A percentile compares a stretch with the other conserved stretches of the same genome.
Conservation (phyloP, 192 early-diverging fungal species). For the Coemansia sp. region DNA sequence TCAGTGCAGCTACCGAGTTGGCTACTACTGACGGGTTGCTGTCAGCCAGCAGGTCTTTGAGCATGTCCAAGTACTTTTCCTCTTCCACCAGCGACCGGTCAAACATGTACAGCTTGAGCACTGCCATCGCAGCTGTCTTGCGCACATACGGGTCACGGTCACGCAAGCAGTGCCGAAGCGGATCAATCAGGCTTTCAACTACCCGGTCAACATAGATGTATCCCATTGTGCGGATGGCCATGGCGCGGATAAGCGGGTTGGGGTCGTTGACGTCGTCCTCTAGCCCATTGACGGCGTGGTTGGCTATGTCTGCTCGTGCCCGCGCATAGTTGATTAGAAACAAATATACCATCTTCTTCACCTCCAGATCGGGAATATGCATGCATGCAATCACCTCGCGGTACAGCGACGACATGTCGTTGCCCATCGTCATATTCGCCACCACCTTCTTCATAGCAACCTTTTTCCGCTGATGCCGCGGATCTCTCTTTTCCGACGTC, state of each 20-base stretch:
- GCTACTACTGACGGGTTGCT: conserved; percentile 94
- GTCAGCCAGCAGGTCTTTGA: conserved; percentile 82
- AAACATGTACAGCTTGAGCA: conserved; percentile 92
- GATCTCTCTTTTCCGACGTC: conserved; percentile 80
- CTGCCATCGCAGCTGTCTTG: conserved; percentile 93
- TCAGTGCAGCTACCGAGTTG: conserved; percentile 89
- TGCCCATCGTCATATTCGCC: conserved; percentile 99
- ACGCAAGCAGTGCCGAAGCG: conserved; percentile 83
- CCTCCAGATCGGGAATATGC: conserved; percentile 89
- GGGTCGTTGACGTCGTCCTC: conserved; percentile 94
- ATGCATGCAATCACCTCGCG: conserved; percentile 91
- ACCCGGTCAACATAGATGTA: conserved; percentile 95
- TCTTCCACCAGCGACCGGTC: conserved; percentile 79
- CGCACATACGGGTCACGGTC: conserved; percentile 96
- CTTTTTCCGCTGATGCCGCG: conserved; percentile 77
- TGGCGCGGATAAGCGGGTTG: conserved; percentile 92
- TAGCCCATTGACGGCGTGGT: conserved; percentile 95
- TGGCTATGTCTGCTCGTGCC: conserved; percentile 93
- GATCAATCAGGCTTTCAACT: conserved; percentile 88
- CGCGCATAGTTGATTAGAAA: conserved; percentile 99
- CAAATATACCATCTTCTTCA: conserved; percentile 97
- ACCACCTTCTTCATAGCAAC: conserved; percentile 91
- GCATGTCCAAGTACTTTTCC: conserved; percentile 86
- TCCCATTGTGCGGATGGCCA: conserved; percentile 98
- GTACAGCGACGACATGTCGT: conserved; percentile 95